A percentile compares a stretch with the other conserved stretches of the same genome.
phyloP scores from a whole-genome alignment of 257 asterid genomes.

The Lithospermum erythrorhizon region DNA sequence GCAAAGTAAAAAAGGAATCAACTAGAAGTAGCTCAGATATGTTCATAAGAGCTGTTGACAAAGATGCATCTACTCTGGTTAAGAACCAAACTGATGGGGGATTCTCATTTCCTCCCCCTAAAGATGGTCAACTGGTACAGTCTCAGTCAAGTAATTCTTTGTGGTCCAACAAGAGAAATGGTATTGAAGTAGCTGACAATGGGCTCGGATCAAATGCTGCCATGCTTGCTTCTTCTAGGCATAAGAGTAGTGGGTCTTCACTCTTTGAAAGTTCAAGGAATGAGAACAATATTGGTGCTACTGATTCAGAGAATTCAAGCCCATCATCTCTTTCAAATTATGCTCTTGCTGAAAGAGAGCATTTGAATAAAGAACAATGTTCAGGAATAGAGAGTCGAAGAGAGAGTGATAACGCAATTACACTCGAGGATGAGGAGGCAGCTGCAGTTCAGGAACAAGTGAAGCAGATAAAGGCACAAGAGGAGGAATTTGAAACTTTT shows the following conservation, averaged over 20 bases:
- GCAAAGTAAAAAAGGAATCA: slow-evolving; percentile 31
- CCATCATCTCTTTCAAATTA: slow-evolving; percentile 72
- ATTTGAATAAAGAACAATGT: slow-evolving; percentile 43
- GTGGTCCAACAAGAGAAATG: slow-evolving; percentile 58
- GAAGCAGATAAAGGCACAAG: slow-evolving; percentile 93
- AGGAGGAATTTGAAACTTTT: slow-evolving; percentile 95
- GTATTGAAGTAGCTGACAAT: slow-evolving; percentile 43
- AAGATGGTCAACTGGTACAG: slow-evolving; percentile 53
- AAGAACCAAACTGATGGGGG: slow-evolving; percentile 53
- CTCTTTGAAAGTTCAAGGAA: slow-evolving; percentile 61
- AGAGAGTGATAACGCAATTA: slow-evolving; percentile 55
- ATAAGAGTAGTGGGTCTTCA: slow-evolving; percentile 58
- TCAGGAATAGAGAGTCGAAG: slow-evolving; percentile 25
- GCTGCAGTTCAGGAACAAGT: slow-evolving; percentile 97
- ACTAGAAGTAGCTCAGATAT: slow-evolving; percentile 40
- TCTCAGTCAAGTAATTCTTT: slow-evolving; percentile 42
- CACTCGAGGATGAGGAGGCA: slow-evolving; percentile 89
- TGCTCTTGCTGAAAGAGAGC: slow-evolving; percentile 49
- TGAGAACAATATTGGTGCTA: slow-evolving; percentile 34
- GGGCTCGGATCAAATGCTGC: slow-evolving; percentile 43
- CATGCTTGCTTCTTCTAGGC: slow-evolving; percentile 64
- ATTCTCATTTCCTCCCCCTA: slow-evolving; percentile 92
- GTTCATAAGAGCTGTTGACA: slow-evolving; percentile 32
- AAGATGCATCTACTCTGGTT: slow-evolving; percentile 26
- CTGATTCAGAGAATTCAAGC: slow-evolving; percentile 72